Conservation (phyloP, 495 filamentous ascomycete species). For the Venustampulla echinocandica region DNA sequence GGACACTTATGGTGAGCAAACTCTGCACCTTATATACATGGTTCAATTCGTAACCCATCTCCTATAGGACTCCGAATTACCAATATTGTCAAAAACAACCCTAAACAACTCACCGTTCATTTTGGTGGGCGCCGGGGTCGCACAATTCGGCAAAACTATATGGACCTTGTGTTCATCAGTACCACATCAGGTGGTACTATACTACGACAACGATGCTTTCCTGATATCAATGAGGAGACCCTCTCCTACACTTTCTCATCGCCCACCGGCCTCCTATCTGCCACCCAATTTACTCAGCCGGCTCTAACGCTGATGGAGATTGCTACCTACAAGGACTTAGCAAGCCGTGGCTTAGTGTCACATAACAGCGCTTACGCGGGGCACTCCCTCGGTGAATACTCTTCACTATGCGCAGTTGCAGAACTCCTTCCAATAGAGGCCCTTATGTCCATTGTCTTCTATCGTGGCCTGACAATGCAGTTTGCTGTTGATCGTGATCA, state of each 20-base stretch:
- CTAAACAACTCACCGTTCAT: conserved; percentile 32
- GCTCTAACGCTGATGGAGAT: conserved; percentile 31
- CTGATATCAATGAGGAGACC: conserved; percentile 20
- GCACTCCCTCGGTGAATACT: neutral
- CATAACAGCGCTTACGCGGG: neutral
- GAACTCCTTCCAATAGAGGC: neutral
- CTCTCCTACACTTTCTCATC: conserved; percentile 29
- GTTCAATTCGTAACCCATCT: neutral
- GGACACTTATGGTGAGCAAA: conserved; percentile 29
- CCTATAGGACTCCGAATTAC: conserved; percentile 29
- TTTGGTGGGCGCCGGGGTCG: conserved; percentile 33
- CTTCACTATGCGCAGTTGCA: neutral
- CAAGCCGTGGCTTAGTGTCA: neutral
- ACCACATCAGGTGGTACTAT: conserved; percentile 13
- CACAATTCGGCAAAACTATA: conserved; percentile 31
- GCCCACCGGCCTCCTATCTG: conserved; percentile 28
- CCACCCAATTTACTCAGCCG: conserved; percentile 37
- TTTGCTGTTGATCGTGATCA: neutral
- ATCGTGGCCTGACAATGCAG: neutral
- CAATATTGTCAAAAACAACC: conserved; percentile 33
- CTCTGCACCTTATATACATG: neutral
- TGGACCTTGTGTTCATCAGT: conserved; percentile 22
- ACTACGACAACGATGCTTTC: conserved; percentile 16
- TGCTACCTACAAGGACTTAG: conserved; percentile 27
- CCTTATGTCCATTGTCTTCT: neutral